A percentile compares a stretch with the other conserved stretches of the same genome.
Conservation (phyloP, 768 basidiomycete species). For the Leccinellum albellum region DNA sequence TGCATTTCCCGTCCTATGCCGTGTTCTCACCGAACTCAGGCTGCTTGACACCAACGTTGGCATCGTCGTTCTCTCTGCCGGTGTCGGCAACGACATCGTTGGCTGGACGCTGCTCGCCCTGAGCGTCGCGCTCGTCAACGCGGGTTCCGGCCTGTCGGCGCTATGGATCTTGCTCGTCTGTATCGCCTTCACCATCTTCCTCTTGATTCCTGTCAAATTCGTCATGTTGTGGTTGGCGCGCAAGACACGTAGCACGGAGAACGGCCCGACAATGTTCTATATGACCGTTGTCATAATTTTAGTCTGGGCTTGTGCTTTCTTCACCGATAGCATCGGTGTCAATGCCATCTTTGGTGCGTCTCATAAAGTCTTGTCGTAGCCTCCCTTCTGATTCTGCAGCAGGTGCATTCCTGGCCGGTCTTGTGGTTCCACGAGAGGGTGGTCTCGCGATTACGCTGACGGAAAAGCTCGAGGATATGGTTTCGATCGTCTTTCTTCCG, state of each 20-base stretch:
- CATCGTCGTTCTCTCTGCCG: constrained; percentile 88
- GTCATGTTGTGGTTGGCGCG: constrained; percentile 69
- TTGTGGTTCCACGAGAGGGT: constrained; percentile 84
- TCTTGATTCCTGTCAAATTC: constrained; percentile 63
- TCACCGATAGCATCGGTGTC: constrained; percentile 91
- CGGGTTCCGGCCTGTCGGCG: constrained; percentile 76
- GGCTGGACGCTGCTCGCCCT: constrained; percentile 89
- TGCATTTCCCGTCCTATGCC: constrained; percentile 80
- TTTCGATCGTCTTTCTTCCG: constrained; percentile 84
- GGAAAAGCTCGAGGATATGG: constrained; percentile 96
- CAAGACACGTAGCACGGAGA: constrained; percentile 74
- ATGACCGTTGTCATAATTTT: constrained; percentile 83
- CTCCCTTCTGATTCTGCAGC: neutral
- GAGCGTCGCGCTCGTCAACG: constrained; percentile 89
- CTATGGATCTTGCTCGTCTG: constrained; percentile 80
- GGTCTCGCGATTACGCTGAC: constrained; percentile 84
- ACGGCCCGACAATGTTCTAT: constrained; percentile 82
- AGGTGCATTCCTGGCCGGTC: constrained; percentile 80
- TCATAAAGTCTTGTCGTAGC: neutral
- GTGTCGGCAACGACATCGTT: constrained; percentile 84
- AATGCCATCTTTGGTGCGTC: constrained; percentile 81
- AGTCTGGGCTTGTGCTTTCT: constrained; percentile 84
- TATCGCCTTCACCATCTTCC: constrained; percentile 75
- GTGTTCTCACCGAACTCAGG: constrained; percentile 88
- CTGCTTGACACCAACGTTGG: constrained; percentile 90